phyloP scores from a whole-genome alignment of 768 basidiomycete species.

The Austroboletus eburneus region DNA sequence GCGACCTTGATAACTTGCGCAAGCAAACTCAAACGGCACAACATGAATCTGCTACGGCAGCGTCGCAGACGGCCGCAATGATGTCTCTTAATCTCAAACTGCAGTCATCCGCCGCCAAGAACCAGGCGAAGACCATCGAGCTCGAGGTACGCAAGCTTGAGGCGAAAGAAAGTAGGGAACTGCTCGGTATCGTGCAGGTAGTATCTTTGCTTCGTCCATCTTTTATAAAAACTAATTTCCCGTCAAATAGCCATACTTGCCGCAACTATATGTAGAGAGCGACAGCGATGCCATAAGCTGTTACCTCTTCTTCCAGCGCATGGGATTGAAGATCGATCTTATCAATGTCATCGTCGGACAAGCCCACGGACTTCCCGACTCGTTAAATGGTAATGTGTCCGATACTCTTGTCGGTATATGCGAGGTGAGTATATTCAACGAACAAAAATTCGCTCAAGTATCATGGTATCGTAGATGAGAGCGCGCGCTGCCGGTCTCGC shows the following conservation, averaged over 20 bases:
- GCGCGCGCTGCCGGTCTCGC: conserved; percentile 78
- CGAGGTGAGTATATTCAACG: conserved; percentile 55
- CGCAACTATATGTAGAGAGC: conserved; percentile 82
- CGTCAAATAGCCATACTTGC: conserved; percentile 72
- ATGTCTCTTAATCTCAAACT: conserved; percentile 94
- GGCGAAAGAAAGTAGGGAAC: conserved; percentile 74
- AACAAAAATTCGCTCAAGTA: too few species aligned
- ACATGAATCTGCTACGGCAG: conserved; percentile 75
- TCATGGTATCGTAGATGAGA: conserved; percentile 54
- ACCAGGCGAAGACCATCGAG: conserved; percentile 85
- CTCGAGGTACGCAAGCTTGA: conserved; percentile 85
- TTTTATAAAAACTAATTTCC: conserved; percentile 1
- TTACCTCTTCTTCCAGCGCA: conserved; percentile 89
- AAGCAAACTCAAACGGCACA: conserved; percentile 83
- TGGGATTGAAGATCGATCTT: conserved; percentile 83
- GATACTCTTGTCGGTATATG: conserved; percentile 92
- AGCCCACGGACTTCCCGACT: conserved; percentile 78
- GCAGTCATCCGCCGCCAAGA: conserved; percentile 87
- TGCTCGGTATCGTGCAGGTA: conserved; percentile 82
- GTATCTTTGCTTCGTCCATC: not conserved
- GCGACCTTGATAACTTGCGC: conserved; percentile 82
- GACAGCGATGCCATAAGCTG: conserved; percentile 87
- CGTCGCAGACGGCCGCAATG: conserved; percentile 87
- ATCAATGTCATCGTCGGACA: conserved; percentile 81
- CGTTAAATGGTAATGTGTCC: conserved; percentile 75